Evolutionary conservation across 2,329 filamentous ascomycete genomes (phyloP), one percentile per base, ranked within the genome.

Genomic region (Neodidymelliopsis sp.): DNA sequence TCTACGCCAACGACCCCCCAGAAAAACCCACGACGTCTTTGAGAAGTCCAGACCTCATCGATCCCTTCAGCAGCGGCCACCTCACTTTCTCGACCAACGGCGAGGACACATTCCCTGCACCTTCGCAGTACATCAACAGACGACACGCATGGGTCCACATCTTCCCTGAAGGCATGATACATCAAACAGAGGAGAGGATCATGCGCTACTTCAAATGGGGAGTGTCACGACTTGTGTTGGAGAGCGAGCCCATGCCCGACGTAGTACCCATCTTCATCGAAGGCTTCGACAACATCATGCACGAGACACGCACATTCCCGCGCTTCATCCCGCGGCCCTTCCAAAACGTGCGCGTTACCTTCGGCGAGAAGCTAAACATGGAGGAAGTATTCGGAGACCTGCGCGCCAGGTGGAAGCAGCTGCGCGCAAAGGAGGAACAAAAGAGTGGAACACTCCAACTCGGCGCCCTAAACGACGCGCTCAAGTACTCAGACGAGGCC

Each of bases 151-250:
- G 94, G 94, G 79, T 99, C 4, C 94, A 99, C 73, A 88, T 97
- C 44, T 97, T 97, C 72, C 94, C 94, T 10, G 94, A 99, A 75
- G 94, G 91, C 36, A 91, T 89, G 72, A 91, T 96, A 34, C 92
- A 97, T 73, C 94, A 99, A 75, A 86, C 91, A 59, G 83, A 88
- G 1, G 78, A 85, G 30, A 85, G 86, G 62, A 84, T 87, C 6
- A 87, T 97, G 80, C 88, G 94, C 22, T 99, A 99, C 76, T 97
- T 97, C 83, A 97, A 96, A 77, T 99, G 94, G 94, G 94, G 94
- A 1, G 81, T 97, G 2, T 91, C 93, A 6, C 85, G 94, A 2
- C 81, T 97, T 49, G 94, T 99, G 49, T 84, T 99, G 35, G 94
- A 99, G 73, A 84, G 88, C 35, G 89, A 93, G 37, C 90, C 91